These are phyloP conservation scores for Pelargonium cotyledonis DNA, from an alignment of 441 rosid genomes.

Conservation along the genomic window DNA sequence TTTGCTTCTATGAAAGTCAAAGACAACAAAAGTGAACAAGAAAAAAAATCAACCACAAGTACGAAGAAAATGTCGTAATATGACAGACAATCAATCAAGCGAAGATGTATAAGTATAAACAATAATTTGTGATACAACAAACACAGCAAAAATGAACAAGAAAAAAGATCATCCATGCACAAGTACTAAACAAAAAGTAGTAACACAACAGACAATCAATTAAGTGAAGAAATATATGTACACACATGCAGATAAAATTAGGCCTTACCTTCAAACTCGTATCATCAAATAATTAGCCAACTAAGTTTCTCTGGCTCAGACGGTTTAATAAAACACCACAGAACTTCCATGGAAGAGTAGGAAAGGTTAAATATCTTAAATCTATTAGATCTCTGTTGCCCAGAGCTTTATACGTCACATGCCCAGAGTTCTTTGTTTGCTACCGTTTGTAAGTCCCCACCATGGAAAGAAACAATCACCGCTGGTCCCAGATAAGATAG, in stretches of 20 bases:
- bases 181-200: neutral
- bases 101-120: neutral
- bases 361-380: neutral
- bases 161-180: neutral
- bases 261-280: constrained; percentile 24
- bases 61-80: constrained; percentile 1
- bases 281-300: constrained; percentile 13
- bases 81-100: constrained; percentile 8
- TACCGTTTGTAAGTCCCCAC: neutral
- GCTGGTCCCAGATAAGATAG: neutral
- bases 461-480: constrained; percentile 2
- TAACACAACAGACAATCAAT: constrained; percentile 7
- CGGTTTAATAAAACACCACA: neutral
- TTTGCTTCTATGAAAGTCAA: constrained; percentile 12
- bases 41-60: neutral
- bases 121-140: too few relatives aligned
- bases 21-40: neutral
- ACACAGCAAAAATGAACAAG: neutral
- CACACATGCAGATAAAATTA: neutral
- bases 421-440: neutral
- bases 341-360: neutral
- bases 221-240: neutral
- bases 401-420: constrained; percentile 1
- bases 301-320: constrained; percentile 18
- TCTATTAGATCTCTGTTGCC: neutral